Conservation (phyloP, 1,139 yeast species). For the Candida sojae region DNA sequence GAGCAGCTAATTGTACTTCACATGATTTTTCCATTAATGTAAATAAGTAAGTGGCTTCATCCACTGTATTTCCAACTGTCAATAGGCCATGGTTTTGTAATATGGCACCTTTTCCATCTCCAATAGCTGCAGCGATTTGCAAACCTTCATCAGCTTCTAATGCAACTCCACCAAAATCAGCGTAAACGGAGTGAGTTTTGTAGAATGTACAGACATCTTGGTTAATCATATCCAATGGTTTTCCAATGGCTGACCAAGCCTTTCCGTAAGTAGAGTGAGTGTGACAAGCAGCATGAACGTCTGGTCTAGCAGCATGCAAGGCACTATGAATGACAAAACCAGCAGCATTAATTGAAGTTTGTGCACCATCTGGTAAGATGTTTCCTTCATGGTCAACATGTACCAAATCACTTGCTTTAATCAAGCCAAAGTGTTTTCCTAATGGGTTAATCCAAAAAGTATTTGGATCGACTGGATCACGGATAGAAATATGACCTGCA, state of each 20-base stretch:
- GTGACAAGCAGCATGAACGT: slow-evolving; percentile 81
- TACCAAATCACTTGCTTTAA: slow-evolving; percentile 74
- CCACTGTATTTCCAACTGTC: slow-evolving; percentile 77
- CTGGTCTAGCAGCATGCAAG: slow-evolving; percentile 75
- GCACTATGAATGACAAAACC: slow-evolving; percentile 83
- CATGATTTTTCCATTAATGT: slow-evolving; percentile 70
- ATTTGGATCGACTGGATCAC: slow-evolving; percentile 71
- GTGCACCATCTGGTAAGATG: slow-evolving; percentile 64
- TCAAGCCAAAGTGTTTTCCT: slow-evolving; percentile 68
- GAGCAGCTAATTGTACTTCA: slow-evolving; percentile 70
- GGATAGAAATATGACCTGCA: slow-evolving; percentile 79
- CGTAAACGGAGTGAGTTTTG: slow-evolving; percentile 65
- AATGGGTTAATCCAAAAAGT: slow-evolving; percentile 82
- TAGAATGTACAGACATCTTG: slow-evolving; percentile 76
- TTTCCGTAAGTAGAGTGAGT: slow-evolving; percentile 76
- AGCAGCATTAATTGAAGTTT: slow-evolving; percentile 70
- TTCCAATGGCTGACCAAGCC: slow-evolving; percentile 73
- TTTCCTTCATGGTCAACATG: slow-evolving; percentile 74
- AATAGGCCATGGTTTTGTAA: slow-evolving; percentile 78
- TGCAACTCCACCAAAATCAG: slow-evolving; percentile 79
- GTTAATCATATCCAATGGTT: slow-evolving; percentile 73
- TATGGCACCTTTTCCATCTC: slow-evolving; percentile 62
- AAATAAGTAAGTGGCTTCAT: slow-evolving; percentile 79
- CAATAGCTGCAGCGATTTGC: slow-evolving; percentile 66
- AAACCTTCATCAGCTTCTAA: slow-evolving; percentile 72